Evolutionary conservation across 1,284 basidiomycete genomes (phyloP).

Genomic region (Pulchroboletus neoregius): DNA sequence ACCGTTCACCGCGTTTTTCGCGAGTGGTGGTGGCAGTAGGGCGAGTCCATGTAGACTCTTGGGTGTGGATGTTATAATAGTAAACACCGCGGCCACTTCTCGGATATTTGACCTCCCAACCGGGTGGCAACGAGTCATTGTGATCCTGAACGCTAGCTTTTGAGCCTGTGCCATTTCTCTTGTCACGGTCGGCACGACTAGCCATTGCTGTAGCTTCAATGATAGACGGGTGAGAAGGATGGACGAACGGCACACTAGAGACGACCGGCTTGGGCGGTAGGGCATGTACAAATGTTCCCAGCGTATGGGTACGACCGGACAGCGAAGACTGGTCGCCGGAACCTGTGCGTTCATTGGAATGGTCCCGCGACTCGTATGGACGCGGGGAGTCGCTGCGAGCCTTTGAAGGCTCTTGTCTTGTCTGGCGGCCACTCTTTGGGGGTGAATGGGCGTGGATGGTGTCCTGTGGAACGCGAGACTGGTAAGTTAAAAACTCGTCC

Average conservation of each 20-base stretch:
- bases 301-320: slow-evolving; percentile 30
- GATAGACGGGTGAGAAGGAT: slow-evolving; percentile 52
- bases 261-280: slow-evolving; percentile 69
- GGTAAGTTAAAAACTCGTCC: slow-evolving; percentile 41
- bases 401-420: slow-evolving; percentile 15
- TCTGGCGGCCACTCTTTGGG: slow-evolving; percentile 13
- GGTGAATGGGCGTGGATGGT: slow-evolving; percentile 13
- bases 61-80: slow-evolving; percentile 58
- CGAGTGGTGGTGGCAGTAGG: slow-evolving; percentile 38
- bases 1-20: slow-evolving; percentile 24
- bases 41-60: slow-evolving; percentile 56
- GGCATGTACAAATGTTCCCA: slow-evolving; percentile 51
- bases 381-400: slow-evolving; percentile 8
- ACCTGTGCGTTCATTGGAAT: slow-evolving; percentile 19
- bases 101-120: slow-evolving; percentile 58
- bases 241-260: slow-evolving; percentile 49
- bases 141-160: slow-evolving; percentile 33
- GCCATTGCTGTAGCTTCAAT: slow-evolving; percentile 60
- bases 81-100: slow-evolving; percentile 47
- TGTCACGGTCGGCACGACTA: slow-evolving; percentile 37
- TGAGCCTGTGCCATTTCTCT: slow-evolving; percentile 28
- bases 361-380: slow-evolving; percentile 21
- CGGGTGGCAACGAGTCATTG: slow-evolving; percentile 47
- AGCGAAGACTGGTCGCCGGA: slow-evolving; percentile 30
- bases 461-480: slow-evolving; percentile 32